Evolutionary conservation across 2,329 filamentous ascomycete species (phyloP).

Genomic region (Arthroderma uncinatum): DNA sequence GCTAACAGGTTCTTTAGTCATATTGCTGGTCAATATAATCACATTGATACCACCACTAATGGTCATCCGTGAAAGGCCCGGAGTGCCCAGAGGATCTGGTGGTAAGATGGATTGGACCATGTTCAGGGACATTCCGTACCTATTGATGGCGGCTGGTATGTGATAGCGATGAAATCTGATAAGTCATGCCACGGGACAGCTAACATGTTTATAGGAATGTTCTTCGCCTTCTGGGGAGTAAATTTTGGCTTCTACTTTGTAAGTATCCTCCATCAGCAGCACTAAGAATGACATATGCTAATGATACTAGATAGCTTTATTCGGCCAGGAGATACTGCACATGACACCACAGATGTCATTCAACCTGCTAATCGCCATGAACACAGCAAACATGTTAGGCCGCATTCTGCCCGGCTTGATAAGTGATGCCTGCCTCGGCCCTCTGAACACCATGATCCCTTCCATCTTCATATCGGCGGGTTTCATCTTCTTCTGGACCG

Average conservation of each 20-base stretch:
- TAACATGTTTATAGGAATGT: slow-evolving; percentile 13
- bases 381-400: slow-evolving; percentile 22
- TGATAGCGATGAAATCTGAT: background rate
- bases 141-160: slow-evolving; percentile 19
- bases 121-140: slow-evolving; percentile 14
- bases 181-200: background rate
- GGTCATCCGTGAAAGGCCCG: slow-evolving; percentile 12
- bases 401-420: slow-evolving; percentile 24
- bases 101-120: slow-evolving; percentile 11
- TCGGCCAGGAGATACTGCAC: slow-evolving; percentile 19
- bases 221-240: slow-evolving; percentile 25
- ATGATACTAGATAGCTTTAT: slow-evolving; percentile 20
- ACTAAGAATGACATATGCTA: background rate
- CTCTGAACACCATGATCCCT: slow-evolving; percentile 27
- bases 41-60: slow-evolving; percentile 14
- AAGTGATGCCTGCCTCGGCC: slow-evolving; percentile 23
- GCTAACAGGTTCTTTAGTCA: slow-evolving; percentile 6
- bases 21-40: slow-evolving; percentile 18
- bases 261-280: background rate
- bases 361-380: slow-evolving; percentile 25
- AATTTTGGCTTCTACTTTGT: slow-evolving; percentile 26
- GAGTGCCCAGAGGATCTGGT: background rate
- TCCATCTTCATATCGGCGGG: slow-evolving; percentile 37
- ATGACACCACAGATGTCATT: slow-evolving; percentile 17
- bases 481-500: slow-evolving; percentile 43